A percentile compares a stretch with the other conserved stretches of the same genome.
Conservation (phyloP, 768 basidiomycete genomes). For the Rhizopogon roseolus region DNA sequence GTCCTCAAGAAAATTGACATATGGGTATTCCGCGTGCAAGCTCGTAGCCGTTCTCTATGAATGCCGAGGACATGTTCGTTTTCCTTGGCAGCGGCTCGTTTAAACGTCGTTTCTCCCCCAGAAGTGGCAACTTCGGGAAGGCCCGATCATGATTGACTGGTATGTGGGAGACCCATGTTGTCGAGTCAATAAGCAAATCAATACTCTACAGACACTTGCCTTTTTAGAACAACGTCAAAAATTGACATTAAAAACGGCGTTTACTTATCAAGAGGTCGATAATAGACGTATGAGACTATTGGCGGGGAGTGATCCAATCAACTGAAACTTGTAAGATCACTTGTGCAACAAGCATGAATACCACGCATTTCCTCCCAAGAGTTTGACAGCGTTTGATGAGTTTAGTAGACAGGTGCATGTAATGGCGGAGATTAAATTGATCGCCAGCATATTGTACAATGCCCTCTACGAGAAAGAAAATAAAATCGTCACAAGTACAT, state of each 20-base stretch:
- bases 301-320: not conserved
- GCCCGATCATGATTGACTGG: not conserved
- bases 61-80: no score
- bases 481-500: not conserved
- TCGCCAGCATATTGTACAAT: not conserved
- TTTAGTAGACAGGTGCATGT: not conserved
- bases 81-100: no score
- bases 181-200: not conserved
- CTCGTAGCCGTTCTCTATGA: not conserved
- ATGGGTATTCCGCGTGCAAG: not conserved
- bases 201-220: not conserved
- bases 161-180: not conserved
- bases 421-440: not conserved
- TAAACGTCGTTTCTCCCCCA: no score
- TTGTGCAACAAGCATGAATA: not conserved
- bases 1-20: not conserved
- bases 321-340: not conserved
- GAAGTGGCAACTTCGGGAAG: not conserved
- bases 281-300: not conserved
- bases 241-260: conserved; percentile 1
- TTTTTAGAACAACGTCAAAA: conserved; percentile 8
- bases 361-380: not conserved
- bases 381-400: not conserved
- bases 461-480: not conserved
- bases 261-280: not conserved